These are phyloP conservation scores for Plasmodium falciparum DNA, from an alignment of 169 alveolate species.

Conservation along the genomic window DNA sequence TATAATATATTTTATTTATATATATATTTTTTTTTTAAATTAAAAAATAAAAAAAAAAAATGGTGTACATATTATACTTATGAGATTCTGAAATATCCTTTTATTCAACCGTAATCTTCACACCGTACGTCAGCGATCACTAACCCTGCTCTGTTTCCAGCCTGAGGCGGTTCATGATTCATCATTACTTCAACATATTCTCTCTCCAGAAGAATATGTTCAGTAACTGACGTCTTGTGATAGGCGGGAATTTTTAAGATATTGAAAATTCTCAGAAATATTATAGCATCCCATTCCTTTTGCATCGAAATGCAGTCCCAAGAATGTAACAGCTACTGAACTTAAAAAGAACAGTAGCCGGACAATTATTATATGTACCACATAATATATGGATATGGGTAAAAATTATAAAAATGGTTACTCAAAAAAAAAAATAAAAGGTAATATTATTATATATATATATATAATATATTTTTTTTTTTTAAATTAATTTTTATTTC, in stretches of 20 bases:
- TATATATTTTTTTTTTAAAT: neutral
- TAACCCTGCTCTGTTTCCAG: constrained; percentile 79
- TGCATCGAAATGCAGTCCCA: constrained; percentile 33
- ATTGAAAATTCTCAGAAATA: constrained; percentile 14
- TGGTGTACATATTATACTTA: constrained; percentile 58
- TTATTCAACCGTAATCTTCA: constrained; percentile 64
- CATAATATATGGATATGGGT: constrained; percentile 25
- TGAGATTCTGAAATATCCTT: constrained; percentile 18
- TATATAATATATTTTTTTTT: too few relatives aligned
- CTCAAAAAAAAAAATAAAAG: neutral
- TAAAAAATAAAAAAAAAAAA: neutral
- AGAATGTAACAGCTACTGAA: constrained; percentile 47
- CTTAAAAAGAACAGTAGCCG: constrained; percentile 37
- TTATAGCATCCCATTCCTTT: constrained; percentile 56
- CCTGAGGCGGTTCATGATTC: constrained; percentile 75
- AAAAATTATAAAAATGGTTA: constrained; percentile 19
- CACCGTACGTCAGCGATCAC: constrained; percentile 76
- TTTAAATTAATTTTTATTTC: too few relatives aligned
- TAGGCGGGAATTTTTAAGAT: constrained; percentile 43
- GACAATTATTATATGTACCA: neutral
- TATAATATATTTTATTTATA: neutral
- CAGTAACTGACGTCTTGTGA: constrained; percentile 70
- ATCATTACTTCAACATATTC: constrained; percentile 62
- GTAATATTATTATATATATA: too few relatives aligned
- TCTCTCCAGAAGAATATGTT: constrained; percentile 48